Base-by-base conservation (phyloP, 2,329 filamentous ascomycete species). In the Chrysoporthe puriensis region DNA sequence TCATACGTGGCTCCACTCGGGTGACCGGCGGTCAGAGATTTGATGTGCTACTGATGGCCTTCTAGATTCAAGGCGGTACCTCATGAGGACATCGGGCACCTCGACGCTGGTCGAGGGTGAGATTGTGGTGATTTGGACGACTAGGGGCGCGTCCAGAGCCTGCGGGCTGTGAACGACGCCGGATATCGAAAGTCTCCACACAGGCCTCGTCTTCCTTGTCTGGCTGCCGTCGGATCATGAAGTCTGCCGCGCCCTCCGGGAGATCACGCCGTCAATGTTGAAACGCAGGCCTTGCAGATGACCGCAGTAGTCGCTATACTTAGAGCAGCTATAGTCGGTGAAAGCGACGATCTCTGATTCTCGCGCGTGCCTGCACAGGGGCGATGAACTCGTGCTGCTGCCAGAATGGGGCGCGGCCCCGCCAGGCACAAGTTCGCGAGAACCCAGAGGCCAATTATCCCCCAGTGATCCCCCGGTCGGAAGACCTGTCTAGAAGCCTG, bases 201-300 rank as follows among this genome's bases (percentile, higher is more conserved):
- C 42, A n/a, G 50, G 4, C 7, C 18, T 13, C 14, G 3, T 13
- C 36, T 43, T 26, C 40, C 36, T 13, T 44, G 16, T 3, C 36
- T n/a, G 48, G 21, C 36, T 56, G 50, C 57, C 50, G 32, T 50
- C 26, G 32, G 26, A 32, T 42, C 18, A 34, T 36, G 48, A 34
- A 16, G 18, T 54, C 36, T 21, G 26, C 44, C 57, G 13, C 14
- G 36, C 59, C 54, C 32, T 56, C 36, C 21, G 14, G 46, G 11
- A 54, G 57, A 58, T 66, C 64, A 66, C 64, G 57, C 52, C 42
- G 64, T 43, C 54, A 61, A 57, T 52, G 8, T 57, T 46, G 46
- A 14, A 42, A 61, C 61, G 43, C 56, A 59, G 21, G 64, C 18
- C 36, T n/a, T 58, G 64, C 57, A 57, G 46, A 52, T 58, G n/a